Base-by-base conservation (phyloP, 202 grass and related monocot genomes). In the Schoenoplectus tabernaemontani region DNA sequence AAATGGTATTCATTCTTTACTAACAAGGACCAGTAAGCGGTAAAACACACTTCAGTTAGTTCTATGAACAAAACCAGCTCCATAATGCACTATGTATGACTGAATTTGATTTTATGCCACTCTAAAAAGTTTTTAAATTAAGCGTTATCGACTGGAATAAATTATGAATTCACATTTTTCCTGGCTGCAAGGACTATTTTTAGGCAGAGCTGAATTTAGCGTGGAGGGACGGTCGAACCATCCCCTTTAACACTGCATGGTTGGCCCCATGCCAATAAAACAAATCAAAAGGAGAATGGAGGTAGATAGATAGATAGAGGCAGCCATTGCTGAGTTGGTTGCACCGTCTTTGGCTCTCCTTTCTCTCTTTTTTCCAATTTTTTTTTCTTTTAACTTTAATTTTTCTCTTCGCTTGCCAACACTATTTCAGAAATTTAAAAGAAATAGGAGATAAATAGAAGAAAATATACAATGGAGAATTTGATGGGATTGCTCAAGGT, bases 401-500 rank as follows among this genome's bases (percentile, higher is more conserved):
- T 54, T 23, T 78, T 30, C 13, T 13, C 17, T 41, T 57, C 2
- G 7, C 9, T 42, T 39, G 6, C 50, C 12, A 13, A 73, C 10
- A 2, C 50, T 6, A 38, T 78, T 12, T 24, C 53, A 78, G 20
- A 59, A 59, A 41, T 9, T 78, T 58, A 26, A 43, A 24, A 82
- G 82, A 0, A 61, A 38, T 20, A 56, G 15, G 57, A 84, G 23
- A 53, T 34, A 50, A 42, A 33, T 59, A 34, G 70, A 30, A 48
- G 42, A 74, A 15, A 53, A 56, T 67, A 81, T 73, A 59, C 48
- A 70, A 97, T 97, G 93, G 89, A 90, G 47, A 64, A 57, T 80
- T 32, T 90, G 50, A 58, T 86, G 50, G 91, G 89, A 44, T 76
- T 93, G 15, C 82, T 97, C 59, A 89, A 88, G 79, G 87, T 97